These are phyloP conservation scores for Silybum marianum DNA, from an alignment of 129 eudicot species.

Conservation along the genomic window DNA sequence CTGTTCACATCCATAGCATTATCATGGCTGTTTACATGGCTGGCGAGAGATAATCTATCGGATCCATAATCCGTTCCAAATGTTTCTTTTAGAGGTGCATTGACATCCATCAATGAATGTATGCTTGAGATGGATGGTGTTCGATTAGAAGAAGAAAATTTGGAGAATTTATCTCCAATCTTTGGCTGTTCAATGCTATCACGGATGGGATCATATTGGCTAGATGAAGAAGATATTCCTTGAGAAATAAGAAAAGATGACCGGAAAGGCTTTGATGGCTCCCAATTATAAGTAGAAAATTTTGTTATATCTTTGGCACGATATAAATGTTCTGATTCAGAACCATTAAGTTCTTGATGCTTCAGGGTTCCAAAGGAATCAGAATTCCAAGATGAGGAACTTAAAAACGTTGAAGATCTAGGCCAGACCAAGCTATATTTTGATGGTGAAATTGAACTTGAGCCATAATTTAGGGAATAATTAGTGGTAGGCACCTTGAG, in stretches of 20 bases:
- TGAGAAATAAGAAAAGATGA: slow-evolving; percentile 56
- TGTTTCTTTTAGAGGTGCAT: slow-evolving; percentile 28
- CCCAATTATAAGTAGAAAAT: slow-evolving; percentile 56
- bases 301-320: slow-evolving; percentile 27
- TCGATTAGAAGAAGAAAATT: slow-evolving; percentile 40
- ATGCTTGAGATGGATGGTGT: slow-evolving; percentile 36
- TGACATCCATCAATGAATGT: slow-evolving; percentile 23
- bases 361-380: slow-evolving; percentile 36
- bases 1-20: slow-evolving; percentile 22
- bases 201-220: slow-evolving; percentile 60
- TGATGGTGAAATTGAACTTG: slow-evolving; percentile 15
- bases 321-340: slow-evolving; percentile 40
- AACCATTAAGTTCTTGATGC: slow-evolving; percentile 38
- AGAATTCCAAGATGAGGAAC: slow-evolving; percentile 45
- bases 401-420: slow-evolving; percentile 36
- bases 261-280: slow-evolving; percentile 74
- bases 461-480: slow-evolving; percentile 23
- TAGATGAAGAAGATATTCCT: slow-evolving; percentile 44
- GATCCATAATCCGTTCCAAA: slow-evolving; percentile 25
- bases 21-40: slow-evolving; percentile 30
- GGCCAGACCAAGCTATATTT: slow-evolving; percentile 32
- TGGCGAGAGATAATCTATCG: slow-evolving; percentile 32
- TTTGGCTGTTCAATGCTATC: slow-evolving; percentile 58
- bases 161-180: slow-evolving; percentile 28
- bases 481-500: slow-evolving; percentile 14